Conservation (phyloP, 805 yeast species). For the Jamesozyma gamospora region DNA sequence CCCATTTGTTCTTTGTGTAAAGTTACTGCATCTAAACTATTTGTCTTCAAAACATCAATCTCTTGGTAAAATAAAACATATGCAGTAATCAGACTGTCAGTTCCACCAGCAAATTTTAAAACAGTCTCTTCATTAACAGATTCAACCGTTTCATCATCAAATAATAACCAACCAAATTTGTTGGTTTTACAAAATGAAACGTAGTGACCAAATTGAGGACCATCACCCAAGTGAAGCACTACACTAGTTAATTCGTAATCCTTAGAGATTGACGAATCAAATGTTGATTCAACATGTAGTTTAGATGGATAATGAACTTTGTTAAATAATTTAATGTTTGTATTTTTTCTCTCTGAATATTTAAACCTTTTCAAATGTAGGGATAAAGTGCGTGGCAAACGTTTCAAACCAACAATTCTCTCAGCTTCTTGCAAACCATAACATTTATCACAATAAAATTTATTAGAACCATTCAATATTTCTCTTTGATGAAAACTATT, state of each 20-base stretch:
- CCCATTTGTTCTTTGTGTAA: slow-evolving; percentile 6
- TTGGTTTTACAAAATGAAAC: slow-evolving; percentile 75
- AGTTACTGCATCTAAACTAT: background rate
- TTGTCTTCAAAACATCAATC: slow-evolving; percentile 21
- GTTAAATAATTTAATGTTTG: slow-evolving; percentile 78
- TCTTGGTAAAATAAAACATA: slow-evolving; percentile 77
- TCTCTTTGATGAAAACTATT: slow-evolving; percentile 64
- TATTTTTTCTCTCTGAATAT: slow-evolving; percentile 69
- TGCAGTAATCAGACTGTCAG: slow-evolving; percentile 81
- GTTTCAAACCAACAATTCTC: slow-evolving; percentile 71
- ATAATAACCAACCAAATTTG: slow-evolving; percentile 77
- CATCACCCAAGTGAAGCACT: slow-evolving; percentile 93
- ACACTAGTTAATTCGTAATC: slow-evolving; percentile 74
- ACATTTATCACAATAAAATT: slow-evolving; percentile 87
- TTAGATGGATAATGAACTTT: slow-evolving; percentile 71
- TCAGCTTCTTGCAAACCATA: slow-evolving; percentile 90
- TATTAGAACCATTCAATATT: slow-evolving; percentile 73
- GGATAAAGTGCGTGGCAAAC: slow-evolving; percentile 67
- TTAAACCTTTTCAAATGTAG: slow-evolving; percentile 86
- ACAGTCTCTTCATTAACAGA: slow-evolving; percentile 75
- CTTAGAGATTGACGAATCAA: slow-evolving; percentile 32
- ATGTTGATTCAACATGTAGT: slow-evolving; percentile 51
- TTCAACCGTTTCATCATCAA: slow-evolving; percentile 93
- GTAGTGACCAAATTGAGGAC: slow-evolving; percentile 96
- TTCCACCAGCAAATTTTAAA: slow-evolving; percentile 76